These are phyloP conservation scores for Symbiodinium pilosum DNA, from an alignment of 73 alveolate genomes.

Conservation along the genomic window DNA sequence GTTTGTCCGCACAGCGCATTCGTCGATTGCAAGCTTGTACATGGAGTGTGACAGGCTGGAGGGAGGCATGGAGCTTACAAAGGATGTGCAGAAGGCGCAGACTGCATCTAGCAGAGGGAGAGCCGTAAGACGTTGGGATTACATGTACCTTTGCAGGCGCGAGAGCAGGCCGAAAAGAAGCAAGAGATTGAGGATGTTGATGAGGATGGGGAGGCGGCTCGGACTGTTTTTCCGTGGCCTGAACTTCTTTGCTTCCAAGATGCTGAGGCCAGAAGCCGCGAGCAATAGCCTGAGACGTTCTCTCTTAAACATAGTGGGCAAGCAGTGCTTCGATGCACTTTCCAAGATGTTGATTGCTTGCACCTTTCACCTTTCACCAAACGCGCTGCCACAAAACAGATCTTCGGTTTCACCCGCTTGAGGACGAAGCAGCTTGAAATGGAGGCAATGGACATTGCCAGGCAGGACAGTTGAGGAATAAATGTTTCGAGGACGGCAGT, in stretches of 20 bases:
- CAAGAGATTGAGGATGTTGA: not conserved
- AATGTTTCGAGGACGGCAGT: too few relatives aligned
- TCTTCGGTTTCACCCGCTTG: not conserved
- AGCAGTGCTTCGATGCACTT: not conserved
- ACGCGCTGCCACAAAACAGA: too few relatives aligned
- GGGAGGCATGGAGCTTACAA: not conserved
- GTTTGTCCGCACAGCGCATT: too few relatives aligned
- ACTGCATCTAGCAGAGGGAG: not conserved
- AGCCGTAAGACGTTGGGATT: too few relatives aligned
- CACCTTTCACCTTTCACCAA: too few relatives aligned
- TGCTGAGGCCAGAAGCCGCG: not conserved
- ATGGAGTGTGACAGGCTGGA: not conserved
- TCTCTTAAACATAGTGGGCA: not conserved
- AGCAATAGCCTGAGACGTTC: not conserved
- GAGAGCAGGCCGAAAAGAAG: not conserved
- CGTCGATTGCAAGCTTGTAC: too few relatives aligned
- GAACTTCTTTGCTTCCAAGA: not conserved
- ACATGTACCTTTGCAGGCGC: too few relatives aligned
- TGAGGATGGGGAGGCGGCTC: too few relatives aligned
- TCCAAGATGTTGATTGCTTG: not conserved
- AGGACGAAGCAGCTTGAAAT: not conserved
- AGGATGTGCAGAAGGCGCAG: not conserved
- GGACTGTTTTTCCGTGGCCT: not conserved
- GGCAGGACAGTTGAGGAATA: not conserved
- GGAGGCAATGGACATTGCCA: not conserved